phyloP scores from a whole-genome alignment of 768 basidiomycete genomes.

The Mycena amicta region DNA sequence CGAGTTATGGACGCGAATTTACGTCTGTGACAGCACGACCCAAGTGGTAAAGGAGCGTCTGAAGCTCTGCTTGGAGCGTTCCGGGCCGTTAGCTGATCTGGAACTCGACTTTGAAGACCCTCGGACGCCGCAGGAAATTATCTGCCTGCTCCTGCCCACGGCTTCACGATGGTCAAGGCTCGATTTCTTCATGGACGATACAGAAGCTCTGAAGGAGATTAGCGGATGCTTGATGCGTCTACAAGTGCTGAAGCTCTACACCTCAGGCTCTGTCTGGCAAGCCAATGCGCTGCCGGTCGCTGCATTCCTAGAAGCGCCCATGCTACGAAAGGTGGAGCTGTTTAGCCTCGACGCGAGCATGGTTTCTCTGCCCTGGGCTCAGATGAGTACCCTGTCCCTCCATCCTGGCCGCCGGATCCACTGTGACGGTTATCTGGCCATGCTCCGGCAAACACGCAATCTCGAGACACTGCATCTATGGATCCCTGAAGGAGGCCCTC shows the following conservation, averaged over 20 bases:
- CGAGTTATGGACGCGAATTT: neutral
- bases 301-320: neutral
- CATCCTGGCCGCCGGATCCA: neutral
- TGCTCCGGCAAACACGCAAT: neutral
- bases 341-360: neutral
- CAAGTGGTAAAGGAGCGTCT: neutral
- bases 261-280: neutral
- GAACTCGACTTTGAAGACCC: neutral
- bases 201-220: neutral
- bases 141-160: no score
- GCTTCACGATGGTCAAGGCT: neutral
- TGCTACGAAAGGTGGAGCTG: neutral
- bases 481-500: neutral
- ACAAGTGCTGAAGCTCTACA: neutral
- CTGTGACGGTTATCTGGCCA: neutral
- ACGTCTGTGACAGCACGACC: neutral
- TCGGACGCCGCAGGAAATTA: neutral
- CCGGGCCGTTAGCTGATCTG: neutral
- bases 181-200: neutral
- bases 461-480: neutral
- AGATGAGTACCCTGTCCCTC: neutral
- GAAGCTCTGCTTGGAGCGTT: neutral
- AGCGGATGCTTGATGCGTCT: neutral
- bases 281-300: neutral
- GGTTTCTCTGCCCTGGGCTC: neutral